These are phyloP conservation scores for Skeletonema tropicum DNA, from an alignment of 108 stramenopile species.

Conservation along the genomic window DNA sequence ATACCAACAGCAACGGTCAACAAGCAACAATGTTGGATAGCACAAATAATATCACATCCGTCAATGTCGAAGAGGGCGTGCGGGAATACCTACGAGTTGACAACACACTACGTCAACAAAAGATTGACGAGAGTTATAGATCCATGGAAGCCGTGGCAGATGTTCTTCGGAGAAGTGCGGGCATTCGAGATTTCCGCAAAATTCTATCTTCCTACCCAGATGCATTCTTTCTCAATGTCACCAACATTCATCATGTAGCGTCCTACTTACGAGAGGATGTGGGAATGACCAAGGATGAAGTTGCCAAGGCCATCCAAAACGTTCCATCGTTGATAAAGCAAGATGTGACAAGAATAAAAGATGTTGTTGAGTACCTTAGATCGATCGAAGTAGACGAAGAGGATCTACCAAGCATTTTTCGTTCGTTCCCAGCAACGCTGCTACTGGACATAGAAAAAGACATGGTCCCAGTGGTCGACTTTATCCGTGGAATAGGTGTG, in stretches of 20 bases:
- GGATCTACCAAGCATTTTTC: conserved; percentile 59
- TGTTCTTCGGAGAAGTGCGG: conserved; percentile 59
- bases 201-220: conserved; percentile 71
- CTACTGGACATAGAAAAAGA: conserved; percentile 58
- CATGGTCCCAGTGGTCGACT: conserved; percentile 70
- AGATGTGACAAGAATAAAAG: conserved; percentile 53
- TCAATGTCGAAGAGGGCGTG: conserved; percentile 16
- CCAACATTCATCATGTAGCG: conserved; percentile 54
- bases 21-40: background rate
- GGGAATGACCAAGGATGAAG: conserved; percentile 67
- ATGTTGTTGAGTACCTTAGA: conserved; percentile 47
- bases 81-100: conserved; percentile 21
- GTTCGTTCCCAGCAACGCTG: conserved; percentile 72
- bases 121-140: conserved; percentile 55
- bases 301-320: conserved; percentile 61
- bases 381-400: conserved; percentile 61
- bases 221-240: conserved; percentile 63
- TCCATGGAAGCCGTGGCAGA: conserved; percentile 62
- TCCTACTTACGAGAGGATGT: conserved; percentile 62
- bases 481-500: conserved; percentile 65
- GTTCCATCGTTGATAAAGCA: conserved; percentile 66
- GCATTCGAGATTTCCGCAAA: conserved; percentile 65
- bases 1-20: background rate
- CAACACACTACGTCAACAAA: conserved; percentile 28
- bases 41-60: conserved; percentile 2